A percentile compares a stretch with the other conserved stretches of the same genome.
These are phyloP conservation scores for Arxiozyma bovina DNA, from an alignment of 1,139 yeast genomes.

Conservation along the genomic window DNA sequence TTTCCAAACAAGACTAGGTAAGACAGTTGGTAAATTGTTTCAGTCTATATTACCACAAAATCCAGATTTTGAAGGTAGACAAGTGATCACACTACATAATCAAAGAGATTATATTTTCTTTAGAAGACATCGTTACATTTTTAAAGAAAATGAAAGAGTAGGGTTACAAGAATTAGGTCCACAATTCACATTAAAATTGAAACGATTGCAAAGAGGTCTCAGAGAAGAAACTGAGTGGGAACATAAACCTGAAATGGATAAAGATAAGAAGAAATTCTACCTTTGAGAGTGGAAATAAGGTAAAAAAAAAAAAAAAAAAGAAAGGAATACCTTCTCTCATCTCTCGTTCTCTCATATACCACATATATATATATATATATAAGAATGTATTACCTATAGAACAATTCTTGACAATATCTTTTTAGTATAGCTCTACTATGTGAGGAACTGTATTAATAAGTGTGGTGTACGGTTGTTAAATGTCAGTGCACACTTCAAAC, in stretches of 20 bases:
- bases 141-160: slow-evolving; percentile 81
- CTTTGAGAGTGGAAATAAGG: too few relatives aligned
- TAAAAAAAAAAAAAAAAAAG: neutral
- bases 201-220: slow-evolving; percentile 85
- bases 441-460: too few relatives aligned
- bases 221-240: slow-evolving; percentile 94
- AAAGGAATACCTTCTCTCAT: neutral
- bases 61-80: slow-evolving; percentile 92
- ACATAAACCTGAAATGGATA: slow-evolving; percentile 91
- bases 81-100: slow-evolving; percentile 88
- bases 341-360: neutral
- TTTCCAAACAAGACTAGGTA: slow-evolving; percentile 85
- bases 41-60: slow-evolving; percentile 86
- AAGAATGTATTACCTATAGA: neutral
- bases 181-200: slow-evolving; percentile 79
- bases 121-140: slow-evolving; percentile 87
- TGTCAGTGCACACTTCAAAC: too few relatives aligned
- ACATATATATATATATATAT: too few relatives aligned
- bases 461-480: too few relatives aligned
- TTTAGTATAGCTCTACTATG: neutral
- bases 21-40: slow-evolving; percentile 83
- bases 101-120: slow-evolving; percentile 93
- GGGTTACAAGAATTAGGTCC: slow-evolving; percentile 96
- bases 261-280: slow-evolving; percentile 87
- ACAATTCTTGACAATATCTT: neutral